A percentile compares a stretch with the other conserved stretches of the same genome.
phyloP scores from a whole-genome alignment of 2,329 filamentous ascomycete genomes.

The Diaporthe batatas region DNA sequence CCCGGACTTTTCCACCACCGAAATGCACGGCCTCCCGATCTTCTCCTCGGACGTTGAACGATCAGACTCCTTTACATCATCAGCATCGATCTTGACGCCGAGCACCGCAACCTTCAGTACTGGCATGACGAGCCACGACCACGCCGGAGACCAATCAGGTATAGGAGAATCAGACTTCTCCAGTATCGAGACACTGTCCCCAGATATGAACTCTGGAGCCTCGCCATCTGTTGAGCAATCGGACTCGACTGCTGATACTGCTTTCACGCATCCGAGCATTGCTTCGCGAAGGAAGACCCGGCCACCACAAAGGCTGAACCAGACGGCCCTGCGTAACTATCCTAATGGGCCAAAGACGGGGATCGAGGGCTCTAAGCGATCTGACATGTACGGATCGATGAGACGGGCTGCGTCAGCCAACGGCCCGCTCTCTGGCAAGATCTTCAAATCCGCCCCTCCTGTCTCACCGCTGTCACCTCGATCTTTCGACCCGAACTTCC shows the following conservation, averaged over 20 bases:
- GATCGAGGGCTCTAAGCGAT: slow-evolving; percentile 60
- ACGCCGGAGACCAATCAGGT: slow-evolving; percentile 40
- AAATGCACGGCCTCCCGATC: slow-evolving; percentile 26
- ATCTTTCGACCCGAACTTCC: slow-evolving; percentile 57
- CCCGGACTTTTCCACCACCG: slow-evolving; percentile 28
- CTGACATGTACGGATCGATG: slow-evolving; percentile 63
- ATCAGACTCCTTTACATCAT: slow-evolving; percentile 36
- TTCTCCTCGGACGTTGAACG: slow-evolving; percentile 30
- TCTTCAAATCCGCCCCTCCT: slow-evolving; percentile 54
- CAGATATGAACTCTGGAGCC: slow-evolving; percentile 49
- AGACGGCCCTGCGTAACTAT: slow-evolving; percentile 59
- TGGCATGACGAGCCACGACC: slow-evolving; percentile 43
- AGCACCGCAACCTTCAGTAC: slow-evolving; percentile 38
- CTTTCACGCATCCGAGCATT: slow-evolving; percentile 64
- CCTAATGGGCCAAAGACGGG: slow-evolving; percentile 62
- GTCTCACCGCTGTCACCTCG: slow-evolving; percentile 59
- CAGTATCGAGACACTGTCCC: slow-evolving; percentile 48
- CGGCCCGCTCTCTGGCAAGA: slow-evolving; percentile 56
- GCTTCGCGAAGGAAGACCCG: slow-evolving; percentile 66
- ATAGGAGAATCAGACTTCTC: slow-evolving; percentile 36
- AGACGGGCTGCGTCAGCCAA: slow-evolving; percentile 67
- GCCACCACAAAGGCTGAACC: slow-evolving; percentile 62
- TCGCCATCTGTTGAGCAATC: slow-evolving; percentile 44
- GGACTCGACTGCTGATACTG: slow-evolving; percentile 43
- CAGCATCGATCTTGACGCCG: slow-evolving; percentile 38